phyloP scores from a whole-genome alignment of 768 basidiomycete species.

The Daedaleopsis sinensis region DNA sequence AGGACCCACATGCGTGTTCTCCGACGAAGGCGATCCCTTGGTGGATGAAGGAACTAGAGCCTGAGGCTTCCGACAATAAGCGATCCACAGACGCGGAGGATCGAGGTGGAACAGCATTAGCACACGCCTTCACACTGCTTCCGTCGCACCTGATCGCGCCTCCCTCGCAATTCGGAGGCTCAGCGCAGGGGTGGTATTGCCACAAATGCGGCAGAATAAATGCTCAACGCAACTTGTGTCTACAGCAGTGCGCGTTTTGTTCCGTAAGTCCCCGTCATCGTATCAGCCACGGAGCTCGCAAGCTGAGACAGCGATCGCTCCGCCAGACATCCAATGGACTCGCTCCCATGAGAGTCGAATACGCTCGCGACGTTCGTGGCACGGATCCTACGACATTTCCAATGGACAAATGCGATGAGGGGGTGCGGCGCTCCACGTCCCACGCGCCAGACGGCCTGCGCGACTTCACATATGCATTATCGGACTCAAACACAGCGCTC shows the following conservation, averaged over 20 bases:
- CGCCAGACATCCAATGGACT: neutral
- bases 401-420: conserved; percentile 1
- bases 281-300: neutral
- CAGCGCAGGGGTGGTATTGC: conserved; percentile 6
- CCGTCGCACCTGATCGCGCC: conserved; percentile 3
- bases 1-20: neutral
- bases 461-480: neutral
- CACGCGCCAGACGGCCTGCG: neutral
- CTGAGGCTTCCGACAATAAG: neutral
- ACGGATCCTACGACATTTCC: conserved; percentile 8
- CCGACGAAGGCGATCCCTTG: neutral
- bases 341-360: conserved; percentile 10
- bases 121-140: neutral
- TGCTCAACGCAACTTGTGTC: conserved; percentile 6
- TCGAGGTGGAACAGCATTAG: neutral
- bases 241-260: conserved; percentile 9
- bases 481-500: neutral
- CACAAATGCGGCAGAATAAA: conserved; percentile 5
- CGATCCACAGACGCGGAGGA: no score
- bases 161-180: neutral
- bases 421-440: neutral
- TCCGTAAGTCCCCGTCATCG: neutral
- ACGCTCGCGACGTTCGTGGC: conserved; percentile 2
- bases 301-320: neutral
- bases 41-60: neutral